Percentiles rank a stretch among this genome's conserved stretches.
Conservation (phyloP, 2,329 filamentous ascomycete species). For the Pseudogymnoascus sp. region DNA sequence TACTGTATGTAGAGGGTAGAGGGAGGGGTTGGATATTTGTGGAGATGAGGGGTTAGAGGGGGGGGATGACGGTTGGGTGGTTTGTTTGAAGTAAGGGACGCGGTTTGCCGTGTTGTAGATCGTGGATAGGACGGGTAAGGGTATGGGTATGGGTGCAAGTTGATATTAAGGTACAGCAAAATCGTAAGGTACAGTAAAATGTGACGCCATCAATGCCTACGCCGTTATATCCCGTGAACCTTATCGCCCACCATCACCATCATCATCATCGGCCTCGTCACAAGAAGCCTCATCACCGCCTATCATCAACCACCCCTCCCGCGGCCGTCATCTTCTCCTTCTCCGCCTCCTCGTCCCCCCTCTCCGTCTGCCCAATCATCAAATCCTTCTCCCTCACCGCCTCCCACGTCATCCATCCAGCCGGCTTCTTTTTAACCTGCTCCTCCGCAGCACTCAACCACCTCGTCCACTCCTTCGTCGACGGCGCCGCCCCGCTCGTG, state of each 20-base stretch:
- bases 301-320: background rate
- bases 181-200: background rate
- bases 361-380: slow-evolving; percentile 32
- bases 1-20: no score
- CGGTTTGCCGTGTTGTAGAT: no score
- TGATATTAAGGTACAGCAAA: background rate
- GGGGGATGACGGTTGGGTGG: no score
- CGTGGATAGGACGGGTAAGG: background rate
- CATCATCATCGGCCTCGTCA: background rate
- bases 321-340: background rate
- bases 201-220: background rate
- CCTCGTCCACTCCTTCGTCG: slow-evolving; percentile 43
- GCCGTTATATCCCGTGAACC: background rate
- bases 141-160: background rate
- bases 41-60: no score
- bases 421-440: background rate
- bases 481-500: slow-evolving; percentile 44
- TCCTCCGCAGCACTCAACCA: slow-evolving; percentile 37
- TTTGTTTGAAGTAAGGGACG: no score
- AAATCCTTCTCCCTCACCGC: slow-evolving; percentile 43
- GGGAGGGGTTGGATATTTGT: no score
- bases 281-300: background rate
- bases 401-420: slow-evolving; percentile 32
- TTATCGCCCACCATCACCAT: background rate
- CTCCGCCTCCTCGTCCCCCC: background rate